Evolutionary conservation across 805 yeast genomes (phyloP), one percentile per base, ranked within the genome.

Genomic region (Yarrowia alimentaria): DNA sequence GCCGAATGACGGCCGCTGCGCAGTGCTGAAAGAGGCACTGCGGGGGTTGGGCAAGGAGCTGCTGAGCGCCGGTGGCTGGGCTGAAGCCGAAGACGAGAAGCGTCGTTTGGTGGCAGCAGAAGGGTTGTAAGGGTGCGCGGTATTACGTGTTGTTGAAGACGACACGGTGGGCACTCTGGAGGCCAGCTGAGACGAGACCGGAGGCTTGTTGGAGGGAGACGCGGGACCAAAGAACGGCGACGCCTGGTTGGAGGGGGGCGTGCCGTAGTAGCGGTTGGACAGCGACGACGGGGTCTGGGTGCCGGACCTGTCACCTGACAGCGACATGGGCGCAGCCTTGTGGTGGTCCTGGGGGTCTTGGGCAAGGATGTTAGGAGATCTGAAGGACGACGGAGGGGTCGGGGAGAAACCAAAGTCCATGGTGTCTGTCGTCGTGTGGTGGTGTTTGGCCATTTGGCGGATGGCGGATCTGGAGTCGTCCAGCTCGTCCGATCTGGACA

Each of bases 361-460:
- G 37, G 50, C 50, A 7, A 43, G 50, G 12, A 43, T 30, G 37
- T 31, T 43, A 26, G 50, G 50, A 3, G 50, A 43, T 9, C 50
- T 33, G 37, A 43, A 43, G 9, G 37, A 30, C 5, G 50, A 30
- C 5, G 50, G 50, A 8, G 50, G 50, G 2, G 50, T 43, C 4
- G 50, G 37, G n/a, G 50, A 43, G 18, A 43, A 43, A 16, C 37
- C 50, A 43, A 43, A 43, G 37, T 43, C 50, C n/a, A 43, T 28
- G 13, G 50, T 43, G 30, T 43, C 50, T 10, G 37, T 43, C 20
- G 50, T 43, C 29, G 37, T 43, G 50, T 30, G 50, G 30, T 42
- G 49, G 25, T 26, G 26, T 31, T 43, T 43, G 28, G 50, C 35
- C 47, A 40, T 40, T 16, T 40, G 32, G 8, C 50, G 37, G 13